A percentile compares a stretch with the other conserved stretches of the same genome.
Evolutionary conservation across 352 stramenopile species (phyloP).

Genomic region (Pythium dissotocum): DNA sequence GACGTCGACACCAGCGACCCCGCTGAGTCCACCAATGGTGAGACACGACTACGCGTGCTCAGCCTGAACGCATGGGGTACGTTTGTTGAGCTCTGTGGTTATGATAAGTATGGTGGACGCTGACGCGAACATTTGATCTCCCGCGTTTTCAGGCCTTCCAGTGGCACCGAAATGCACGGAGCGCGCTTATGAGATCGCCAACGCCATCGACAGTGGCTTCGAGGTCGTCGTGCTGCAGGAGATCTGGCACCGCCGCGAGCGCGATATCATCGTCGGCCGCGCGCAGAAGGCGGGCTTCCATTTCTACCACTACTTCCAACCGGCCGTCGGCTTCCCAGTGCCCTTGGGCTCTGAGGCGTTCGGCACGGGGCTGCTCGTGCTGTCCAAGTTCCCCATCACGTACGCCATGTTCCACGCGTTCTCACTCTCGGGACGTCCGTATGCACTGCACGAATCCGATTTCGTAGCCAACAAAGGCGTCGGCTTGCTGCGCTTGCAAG

Average conservation of each 20-base stretch:
- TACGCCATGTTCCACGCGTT: conserved; percentile 75
- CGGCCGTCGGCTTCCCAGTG: conserved; percentile 73
- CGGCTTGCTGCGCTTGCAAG: conserved; percentile 64
- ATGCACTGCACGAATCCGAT: conserved; percentile 77
- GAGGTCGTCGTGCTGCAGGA: conserved; percentile 86
- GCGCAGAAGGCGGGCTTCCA: conserved; percentile 58
- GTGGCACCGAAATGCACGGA: conserved; percentile 71
- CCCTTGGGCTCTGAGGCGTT: conserved; percentile 72
- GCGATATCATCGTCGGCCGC: conserved; percentile 65
- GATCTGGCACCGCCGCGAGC: conserved; percentile 81
- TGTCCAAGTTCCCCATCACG: conserved; percentile 71
- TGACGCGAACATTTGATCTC: neutral
- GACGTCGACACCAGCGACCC: conserved; percentile 8
- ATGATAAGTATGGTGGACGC: neutral
- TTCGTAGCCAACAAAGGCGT: conserved; percentile 84
- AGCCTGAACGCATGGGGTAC: conserved; percentile 80
- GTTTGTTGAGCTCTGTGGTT: neutral
- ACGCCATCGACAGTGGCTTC: conserved; percentile 58
- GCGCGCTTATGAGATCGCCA: conserved; percentile 62
- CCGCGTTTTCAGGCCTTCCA: conserved; percentile 43
- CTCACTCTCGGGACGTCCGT: conserved; percentile 71
- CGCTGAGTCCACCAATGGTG: conserved; percentile 25
- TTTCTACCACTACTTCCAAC: conserved; percentile 87
- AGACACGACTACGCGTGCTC: conserved; percentile 52
- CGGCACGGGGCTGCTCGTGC: conserved; percentile 71